A percentile compares a stretch with the other conserved stretches of the same genome.
Conservation (phyloP, 495 filamentous ascomycete species). For the Hypomontagnella monticulosa region DNA sequence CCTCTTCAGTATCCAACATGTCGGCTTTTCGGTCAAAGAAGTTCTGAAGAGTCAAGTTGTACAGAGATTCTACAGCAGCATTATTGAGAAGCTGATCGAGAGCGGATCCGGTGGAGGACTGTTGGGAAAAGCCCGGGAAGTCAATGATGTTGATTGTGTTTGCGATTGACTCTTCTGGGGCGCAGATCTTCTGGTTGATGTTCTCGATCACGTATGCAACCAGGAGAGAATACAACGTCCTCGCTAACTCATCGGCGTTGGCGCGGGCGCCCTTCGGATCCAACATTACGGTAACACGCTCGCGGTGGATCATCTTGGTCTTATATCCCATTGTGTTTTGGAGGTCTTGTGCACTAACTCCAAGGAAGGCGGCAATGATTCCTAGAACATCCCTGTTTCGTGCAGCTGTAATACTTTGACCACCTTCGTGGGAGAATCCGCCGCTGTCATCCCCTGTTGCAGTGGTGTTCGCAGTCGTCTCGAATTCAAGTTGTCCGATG, state of each 20-base stretch:
- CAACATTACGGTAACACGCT: conserved; percentile 96
- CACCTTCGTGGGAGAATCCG: conserved; percentile 94
- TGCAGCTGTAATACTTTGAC: conserved; percentile 82
- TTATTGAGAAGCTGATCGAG: conserved; percentile 96
- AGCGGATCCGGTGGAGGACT: conserved; percentile 79
- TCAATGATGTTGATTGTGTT: conserved; percentile 96
- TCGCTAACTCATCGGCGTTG: conserved; percentile 92
- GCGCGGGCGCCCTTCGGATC: conserved; percentile 88
- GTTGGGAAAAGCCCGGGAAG: conserved; percentile 93
- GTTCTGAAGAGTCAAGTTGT: conserved; percentile 91
- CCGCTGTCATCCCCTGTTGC: conserved; percentile 89
- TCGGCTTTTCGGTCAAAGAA: conserved; percentile 96
- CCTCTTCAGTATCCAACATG: conserved; percentile 90
- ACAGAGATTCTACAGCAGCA: conserved; percentile 87
- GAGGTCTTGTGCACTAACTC: conserved; percentile 78
- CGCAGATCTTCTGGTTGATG: conserved; percentile 90
- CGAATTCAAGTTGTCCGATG: conserved; percentile 94
- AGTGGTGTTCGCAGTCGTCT: conserved; percentile 77
- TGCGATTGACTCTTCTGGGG: conserved; percentile 83
- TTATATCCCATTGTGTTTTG: conserved; percentile 92
- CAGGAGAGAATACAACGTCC: conserved; percentile 93
- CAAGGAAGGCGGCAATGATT: conserved; percentile 91
- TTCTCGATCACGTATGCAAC: conserved; percentile 92
- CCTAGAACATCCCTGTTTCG: conserved; percentile 91
- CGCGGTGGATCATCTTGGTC: conserved; percentile 91